phyloP scores from a whole-genome alignment of 1,139 yeast genomes.

The Candida sp. region DNA sequence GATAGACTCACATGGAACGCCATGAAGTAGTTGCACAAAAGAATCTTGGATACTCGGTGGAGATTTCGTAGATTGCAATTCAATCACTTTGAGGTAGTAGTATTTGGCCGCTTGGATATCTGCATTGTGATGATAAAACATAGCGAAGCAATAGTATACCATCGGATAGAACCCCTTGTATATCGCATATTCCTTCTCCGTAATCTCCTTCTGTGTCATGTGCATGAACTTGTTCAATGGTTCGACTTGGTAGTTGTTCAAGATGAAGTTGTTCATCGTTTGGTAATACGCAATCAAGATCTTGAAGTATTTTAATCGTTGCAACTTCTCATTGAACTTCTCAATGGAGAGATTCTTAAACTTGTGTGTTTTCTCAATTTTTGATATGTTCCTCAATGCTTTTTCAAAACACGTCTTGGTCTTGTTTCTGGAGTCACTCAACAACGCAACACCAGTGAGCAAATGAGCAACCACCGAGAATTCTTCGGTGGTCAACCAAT shows the following conservation, averaged over 20 bases:
- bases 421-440: constrained; percentile 28
- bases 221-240: constrained; percentile 35
- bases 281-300: constrained; percentile 34
- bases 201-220: constrained; percentile 29
- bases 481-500: constrained; percentile 48
- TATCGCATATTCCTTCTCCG: constrained; percentile 32
- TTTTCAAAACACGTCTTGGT: constrained; percentile 37
- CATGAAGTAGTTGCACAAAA: constrained; percentile 20
- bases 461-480: constrained; percentile 44
- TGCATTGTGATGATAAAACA: constrained; percentile 38
- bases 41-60: constrained; percentile 3
- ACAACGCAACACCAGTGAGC: constrained; percentile 40
- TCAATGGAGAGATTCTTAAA: constrained; percentile 3
- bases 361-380: neutral
- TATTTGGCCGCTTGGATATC: constrained; percentile 40
- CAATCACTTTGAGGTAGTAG: constrained; percentile 35
- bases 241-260: constrained; percentile 27
- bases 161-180: constrained; percentile 37
- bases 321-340: constrained; percentile 15
- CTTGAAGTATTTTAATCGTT: constrained; percentile 26
- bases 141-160: constrained; percentile 40
- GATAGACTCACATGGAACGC: constrained; percentile 24
- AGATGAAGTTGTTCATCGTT: constrained; percentile 34
- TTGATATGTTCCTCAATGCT: constrained; percentile 31
- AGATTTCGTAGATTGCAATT: constrained; percentile 13